A percentile compares a stretch with the other conserved stretches of the same genome.
Conservation (phyloP, 176 grass and related monocot species). For the Cenchrus americanus region DNA sequence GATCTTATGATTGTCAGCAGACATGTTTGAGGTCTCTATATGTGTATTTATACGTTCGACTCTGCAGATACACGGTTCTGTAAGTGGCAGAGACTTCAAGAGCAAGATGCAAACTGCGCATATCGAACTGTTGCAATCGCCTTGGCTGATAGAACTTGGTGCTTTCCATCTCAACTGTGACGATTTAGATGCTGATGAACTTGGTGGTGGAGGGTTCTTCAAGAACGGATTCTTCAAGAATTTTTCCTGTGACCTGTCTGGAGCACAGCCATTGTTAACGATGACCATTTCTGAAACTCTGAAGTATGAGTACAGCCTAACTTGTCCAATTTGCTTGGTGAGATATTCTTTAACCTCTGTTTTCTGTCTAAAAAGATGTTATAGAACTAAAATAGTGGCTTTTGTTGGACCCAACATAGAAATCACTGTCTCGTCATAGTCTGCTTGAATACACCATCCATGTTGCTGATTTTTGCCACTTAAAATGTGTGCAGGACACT, state of each 20-base stretch:
- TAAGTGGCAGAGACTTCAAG: slow-evolving; percentile 76
- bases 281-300: slow-evolving; percentile 62
- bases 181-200: slow-evolving; percentile 47
- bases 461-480: not conserved
- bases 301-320: slow-evolving; percentile 68
- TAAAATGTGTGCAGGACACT: slow-evolving; percentile 48
- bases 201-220: slow-evolving; percentile 42
- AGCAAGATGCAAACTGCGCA: slow-evolving; percentile 64
- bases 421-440: not conserved
- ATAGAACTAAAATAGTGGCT: not conserved
- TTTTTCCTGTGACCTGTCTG: slow-evolving; percentile 65
- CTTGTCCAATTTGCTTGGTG: slow-evolving; percentile 75
- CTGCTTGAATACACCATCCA: not conserved
- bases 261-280: slow-evolving; percentile 55
- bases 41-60: slow-evolving; percentile 17
- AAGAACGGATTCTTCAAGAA: slow-evolving; percentile 59
- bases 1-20: not conserved
- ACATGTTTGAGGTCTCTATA: not conserved
- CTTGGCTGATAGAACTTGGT: slow-evolving; percentile 77
- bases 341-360: slow-evolving; percentile 41
- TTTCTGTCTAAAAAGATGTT: slow-evolving; percentile 18
- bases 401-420: not conserved
- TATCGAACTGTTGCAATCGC: slow-evolving; percentile 74
- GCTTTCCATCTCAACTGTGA: slow-evolving; percentile 76
- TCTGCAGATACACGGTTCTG: slow-evolving; percentile 70